Evolutionary conservation across 1,284 basidiomycete species (phyloP), one percentile per base, ranked within the genome.

Genomic region (Pseudozyma tsukubaensis): DNA sequence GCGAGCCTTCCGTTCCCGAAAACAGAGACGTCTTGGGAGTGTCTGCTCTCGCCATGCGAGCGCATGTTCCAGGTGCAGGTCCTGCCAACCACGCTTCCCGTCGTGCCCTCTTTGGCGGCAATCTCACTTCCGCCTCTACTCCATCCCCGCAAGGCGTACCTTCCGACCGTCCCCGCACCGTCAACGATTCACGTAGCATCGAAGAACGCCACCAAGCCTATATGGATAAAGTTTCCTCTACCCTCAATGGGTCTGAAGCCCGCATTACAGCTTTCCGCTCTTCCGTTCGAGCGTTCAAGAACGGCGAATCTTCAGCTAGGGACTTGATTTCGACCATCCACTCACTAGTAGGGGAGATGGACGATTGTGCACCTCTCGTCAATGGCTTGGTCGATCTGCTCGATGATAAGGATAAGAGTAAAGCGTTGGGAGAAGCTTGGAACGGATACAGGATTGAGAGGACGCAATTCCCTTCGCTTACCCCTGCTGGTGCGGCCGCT

Each of bases 301-400:
- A 88, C 7, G 90, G 90, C 55, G 95, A 99, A 83, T 90, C 90
- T 14, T 90, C 88, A 21, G 92, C 93, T 0, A 87, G 90, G 12
- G 94, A 97, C 84, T 87, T 97, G 77, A 90, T 97, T 50, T 91
- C 91, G 44, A 96, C 93, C 0, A 88, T 96, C 12, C 94, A 91
- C 89, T 92, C 90, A 77, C 88, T 97, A 18, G 87, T 97, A 14
- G 92, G 95, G 72, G 77, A 79, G 24, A 60, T 75, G 49, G 65
- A 74, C 37, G 65, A 68, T 12, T 61, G 69, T n/a, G 66, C 72
- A 0, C 90, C 90, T 58, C 88, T 97, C 39, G 87, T 96, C 45
- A 92, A 91, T 63, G 88, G 90, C 7, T 87, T 96, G 18, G 90
- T 71, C 37, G 79, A 76, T 24, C 65, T 83, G 12, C 35, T 81